Conservation (phyloP, 2,329 filamentous ascomycete genomes). For the Byssochlamys sp. region DNA sequence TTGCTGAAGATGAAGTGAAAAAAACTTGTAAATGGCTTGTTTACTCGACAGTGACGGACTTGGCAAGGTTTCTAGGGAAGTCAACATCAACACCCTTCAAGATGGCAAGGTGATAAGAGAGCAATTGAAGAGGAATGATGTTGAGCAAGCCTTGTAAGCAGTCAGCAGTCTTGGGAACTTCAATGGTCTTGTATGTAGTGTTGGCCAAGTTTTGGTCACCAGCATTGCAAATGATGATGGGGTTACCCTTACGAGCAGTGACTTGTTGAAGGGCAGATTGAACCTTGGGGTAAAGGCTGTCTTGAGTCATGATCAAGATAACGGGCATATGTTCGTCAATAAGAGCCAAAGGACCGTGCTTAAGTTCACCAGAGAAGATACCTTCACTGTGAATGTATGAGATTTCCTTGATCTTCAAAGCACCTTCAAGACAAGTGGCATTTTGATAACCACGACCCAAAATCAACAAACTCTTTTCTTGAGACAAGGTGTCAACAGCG, state of each 20-base stretch:
- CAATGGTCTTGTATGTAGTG: slow-evolving; percentile 87
- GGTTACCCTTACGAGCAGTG: slow-evolving; percentile 87
- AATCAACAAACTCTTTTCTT: slow-evolving; percentile 89
- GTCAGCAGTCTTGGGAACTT: slow-evolving; percentile 92
- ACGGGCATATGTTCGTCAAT: slow-evolving; percentile 98
- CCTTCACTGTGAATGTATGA: slow-evolving; percentile 99
- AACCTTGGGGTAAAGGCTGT: slow-evolving; percentile 91
- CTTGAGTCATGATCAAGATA: slow-evolving; percentile 97
- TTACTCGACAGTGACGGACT: slow-evolving; percentile 98
- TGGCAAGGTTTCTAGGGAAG: slow-evolving; percentile 96
- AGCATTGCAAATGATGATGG: slow-evolving; percentile 96
- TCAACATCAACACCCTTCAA: slow-evolving; percentile 94
- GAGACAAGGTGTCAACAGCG: too few relatives aligned
- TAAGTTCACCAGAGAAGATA: slow-evolving; percentile 98
- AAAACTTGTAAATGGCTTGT: not conserved
- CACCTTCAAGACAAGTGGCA: slow-evolving; percentile 44
- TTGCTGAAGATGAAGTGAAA: too few relatives aligned
- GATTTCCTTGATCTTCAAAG: slow-evolving; percentile 99
- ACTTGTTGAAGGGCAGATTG: slow-evolving; percentile 99
- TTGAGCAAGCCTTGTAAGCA: slow-evolving; percentile 93
- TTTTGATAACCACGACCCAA: slow-evolving; percentile 62
- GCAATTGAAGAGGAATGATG: slow-evolving; percentile 92
- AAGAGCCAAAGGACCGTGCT: slow-evolving; percentile 93
- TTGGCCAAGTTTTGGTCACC: slow-evolving; percentile 78
- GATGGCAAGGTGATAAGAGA: slow-evolving; percentile 97